Evolutionary conservation across 2,329 filamentous ascomycete genomes (phyloP), one percentile per base, ranked within the genome.

Genomic region (Orbilia ellipsospora): DNA sequence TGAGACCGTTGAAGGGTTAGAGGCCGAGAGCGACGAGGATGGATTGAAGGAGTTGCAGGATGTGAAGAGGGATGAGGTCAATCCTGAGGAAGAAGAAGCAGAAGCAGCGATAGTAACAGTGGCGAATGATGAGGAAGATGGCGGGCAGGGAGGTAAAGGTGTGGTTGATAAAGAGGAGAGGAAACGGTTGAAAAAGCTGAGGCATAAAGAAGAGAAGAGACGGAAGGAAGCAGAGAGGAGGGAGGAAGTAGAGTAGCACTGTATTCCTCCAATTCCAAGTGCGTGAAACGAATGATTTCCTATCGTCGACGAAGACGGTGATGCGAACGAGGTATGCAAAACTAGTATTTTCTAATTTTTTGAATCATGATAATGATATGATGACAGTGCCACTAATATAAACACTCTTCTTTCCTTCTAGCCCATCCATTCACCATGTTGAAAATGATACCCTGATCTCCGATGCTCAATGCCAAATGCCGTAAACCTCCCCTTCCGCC

Each of bases 1-100:
- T 10, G 74, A 78, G 61, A 78, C 74, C 36, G 18, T 73, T 42
- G 69, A 73, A 28, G 52, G 55, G 40, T 20, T 68, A 28, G 69
- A 77, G 20, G 62, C 61, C n/a, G 64, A 28, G 20, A 67, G 70
- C 20, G 55, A 63, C 18, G 62, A 72, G 42, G 42, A 68, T 48
- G 64, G 54, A 10, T 44, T 69, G 72, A 56, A 51, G 59, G 73
- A 69, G 36, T 26, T 76, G 52, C 52, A 61, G 40, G 56, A 54
- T 50, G 73, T 69, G 2, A 48, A 70, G 28, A 31, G 12, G 52
- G 64, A 31, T 26, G 48, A 68, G 1, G 51, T 55, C 5, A 50
- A 16, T 16, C 51, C 42, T 20, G 52, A 15, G 2, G 70, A 64
- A 20, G 60, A 63, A 36, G 59, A 16, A 2, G 54, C 68, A 40